Percentiles rank a stretch among this genome's conserved stretches.
Conservation (phyloP, 2,329 filamentous ascomycete species). For the Paecilomyces sp. region DNA sequence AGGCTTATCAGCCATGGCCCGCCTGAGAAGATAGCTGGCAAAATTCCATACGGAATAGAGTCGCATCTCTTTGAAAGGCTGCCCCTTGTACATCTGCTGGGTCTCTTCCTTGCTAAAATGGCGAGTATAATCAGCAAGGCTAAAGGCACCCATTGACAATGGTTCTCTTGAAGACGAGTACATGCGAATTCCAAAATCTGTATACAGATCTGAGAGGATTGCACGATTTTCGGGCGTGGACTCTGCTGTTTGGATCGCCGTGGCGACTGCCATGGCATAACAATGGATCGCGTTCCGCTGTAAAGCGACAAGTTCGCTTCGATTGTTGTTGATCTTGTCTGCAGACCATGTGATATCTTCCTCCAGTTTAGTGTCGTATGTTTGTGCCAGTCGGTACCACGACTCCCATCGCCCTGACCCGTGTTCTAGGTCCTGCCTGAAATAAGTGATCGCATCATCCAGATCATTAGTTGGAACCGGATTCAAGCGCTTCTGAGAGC, state of each 20-base stretch:
- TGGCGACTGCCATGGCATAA: constrained; percentile 62
- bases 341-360: constrained; percentile 83
- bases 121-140: constrained; percentile 53
- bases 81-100: constrained; percentile 50
- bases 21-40: constrained; percentile 53
- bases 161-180: constrained; percentile 64
- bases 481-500: constrained; percentile 68
- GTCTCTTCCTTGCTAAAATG: constrained; percentile 51
- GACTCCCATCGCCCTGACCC: constrained; percentile 78
- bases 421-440: constrained; percentile 76
- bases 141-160: constrained; percentile 61
- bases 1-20: constrained; percentile 52
- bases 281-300: constrained; percentile 80
- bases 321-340: constrained; percentile 83
- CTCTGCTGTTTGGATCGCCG: constrained; percentile 52
- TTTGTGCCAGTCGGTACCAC: constrained; percentile 83
- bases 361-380: constrained; percentile 80
- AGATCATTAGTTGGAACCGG: constrained; percentile 77
- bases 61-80: constrained; percentile 52
- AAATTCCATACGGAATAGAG: constrained; percentile 59
- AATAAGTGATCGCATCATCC: constrained; percentile 70
- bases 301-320: constrained; percentile 63
- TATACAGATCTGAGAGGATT: constrained; percentile 59
- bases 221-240: constrained; percentile 45
- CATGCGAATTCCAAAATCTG: constrained; percentile 60